phyloP scores from a whole-genome alignment of 2,329 filamentous ascomycete species.

The Ceratocystis papillata region DNA sequence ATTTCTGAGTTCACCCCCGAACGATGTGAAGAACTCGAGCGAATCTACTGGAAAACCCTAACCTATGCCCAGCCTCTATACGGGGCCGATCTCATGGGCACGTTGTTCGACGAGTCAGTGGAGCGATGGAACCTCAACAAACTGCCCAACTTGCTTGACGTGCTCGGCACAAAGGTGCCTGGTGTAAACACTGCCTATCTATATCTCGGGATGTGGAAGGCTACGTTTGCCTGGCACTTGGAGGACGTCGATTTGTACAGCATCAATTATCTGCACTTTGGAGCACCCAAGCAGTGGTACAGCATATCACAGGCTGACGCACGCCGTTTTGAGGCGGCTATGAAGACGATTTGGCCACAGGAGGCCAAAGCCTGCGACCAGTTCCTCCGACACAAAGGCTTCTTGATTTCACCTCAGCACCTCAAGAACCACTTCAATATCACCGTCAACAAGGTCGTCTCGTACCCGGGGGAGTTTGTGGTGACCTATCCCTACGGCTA shows the following conservation, averaged over 20 bases:
- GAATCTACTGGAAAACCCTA: conserved; percentile 92
- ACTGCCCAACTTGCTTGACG: conserved; percentile 83
- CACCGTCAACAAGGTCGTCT: conserved; percentile 89
- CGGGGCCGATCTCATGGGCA: conserved; percentile 91
- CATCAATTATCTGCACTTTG: conserved; percentile 99
- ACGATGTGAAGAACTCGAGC: conserved; percentile 86
- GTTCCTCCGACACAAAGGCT: conserved; percentile 94
- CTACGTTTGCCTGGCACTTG: conserved; percentile 96
- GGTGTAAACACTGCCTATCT: conserved; percentile 97
- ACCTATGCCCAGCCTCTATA: conserved; percentile 93
- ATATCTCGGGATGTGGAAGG: conserved; percentile 99
- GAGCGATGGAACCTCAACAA: conserved; percentile 91
- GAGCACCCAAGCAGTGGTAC: conserved; percentile 98
- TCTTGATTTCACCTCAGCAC: conserved; percentile 83
- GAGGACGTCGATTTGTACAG: conserved; percentile 98
- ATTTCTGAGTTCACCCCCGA: conserved; percentile 82
- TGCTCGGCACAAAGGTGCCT: conserved; percentile 87
- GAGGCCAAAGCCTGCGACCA: conserved; percentile 94
- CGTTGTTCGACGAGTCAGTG: conserved; percentile 77
- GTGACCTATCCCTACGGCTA: conserved; percentile 98
- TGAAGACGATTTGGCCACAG: conserved; percentile 89
- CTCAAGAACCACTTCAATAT: conserved; percentile 84
- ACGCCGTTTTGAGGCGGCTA: conserved; percentile 81
- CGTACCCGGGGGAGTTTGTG: conserved; percentile 93
- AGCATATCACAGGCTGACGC: conserved; percentile 95